Evolutionary conservation across 2,329 filamentous ascomycete species (phyloP), one percentile per base, ranked within the genome.

Genomic region (Ceratocystis alfenasii): DNA sequence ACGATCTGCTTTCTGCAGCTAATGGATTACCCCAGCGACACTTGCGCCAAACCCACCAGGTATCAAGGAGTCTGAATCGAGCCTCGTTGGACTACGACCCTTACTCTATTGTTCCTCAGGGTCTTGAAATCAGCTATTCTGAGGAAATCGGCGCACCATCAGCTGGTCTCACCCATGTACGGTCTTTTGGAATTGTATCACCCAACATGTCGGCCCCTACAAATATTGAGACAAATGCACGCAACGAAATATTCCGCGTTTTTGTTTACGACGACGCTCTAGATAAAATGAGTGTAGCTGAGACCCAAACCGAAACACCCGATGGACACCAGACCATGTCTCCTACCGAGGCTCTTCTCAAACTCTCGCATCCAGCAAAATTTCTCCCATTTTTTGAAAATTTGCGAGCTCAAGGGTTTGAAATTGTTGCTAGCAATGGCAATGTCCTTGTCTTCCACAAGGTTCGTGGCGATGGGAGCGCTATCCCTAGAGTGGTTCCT

Each of bases 381-480:
- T 89, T 89, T 74, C 78, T 88, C 12, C 80, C 85, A 3, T 79
- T 88, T 69, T 84, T 89, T 66, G 76, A 77, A 2, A 73, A 78
- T 0, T 77, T 88, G 1, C 79, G 85, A 68, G 75, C 77, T 0
- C 78, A 86, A 65, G 87, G 86, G 0, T 89, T 84, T 68, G 85
- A 88, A 70, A 84, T 88, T 48, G 80, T 86, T 1, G 83, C 85
- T 1, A 86, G 85, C 1, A 78, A 78, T 61, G 81, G 80, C 5
- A 80, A 89, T 69, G 77, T 88, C 3, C 77, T 89, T 30, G 80
- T 90, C 3, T 87, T 89, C 71, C 84, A 83, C 69, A 86, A 87
- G 73, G 79, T 83, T 3, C 76, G 78, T 5, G 70, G 74, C 2
- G 70, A 74, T 30, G 66, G 69, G 8, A 69, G 68, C 7, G 69